A percentile compares a stretch with the other conserved stretches of the same genome.
These are phyloP conservation scores for Ustilago esculenta DNA, from an alignment of 1,284 basidiomycete genomes.

Conservation along the genomic window DNA sequence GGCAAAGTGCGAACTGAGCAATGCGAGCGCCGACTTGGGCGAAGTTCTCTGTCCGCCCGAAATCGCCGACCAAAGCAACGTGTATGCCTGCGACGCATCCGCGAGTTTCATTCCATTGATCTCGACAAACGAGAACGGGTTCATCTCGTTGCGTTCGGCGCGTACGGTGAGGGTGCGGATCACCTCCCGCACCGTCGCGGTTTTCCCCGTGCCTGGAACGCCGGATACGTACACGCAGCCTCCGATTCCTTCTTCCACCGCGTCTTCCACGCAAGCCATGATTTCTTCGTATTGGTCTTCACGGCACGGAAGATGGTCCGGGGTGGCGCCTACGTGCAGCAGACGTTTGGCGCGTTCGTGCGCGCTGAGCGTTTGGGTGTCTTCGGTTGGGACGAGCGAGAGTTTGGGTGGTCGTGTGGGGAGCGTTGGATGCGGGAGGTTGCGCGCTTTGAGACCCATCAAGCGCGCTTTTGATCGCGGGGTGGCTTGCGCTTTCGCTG, in stretches of 20 bases:
- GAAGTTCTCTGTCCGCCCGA: slow-evolving; percentile 47
- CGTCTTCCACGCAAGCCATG: slow-evolving; percentile 80
- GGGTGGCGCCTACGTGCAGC: slow-evolving; percentile 91
- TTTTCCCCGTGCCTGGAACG: slow-evolving; percentile 89
- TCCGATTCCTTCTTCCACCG: slow-evolving; percentile 90
- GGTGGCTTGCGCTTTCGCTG: slow-evolving; percentile 40
- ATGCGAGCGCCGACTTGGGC: slow-evolving; percentile 55
- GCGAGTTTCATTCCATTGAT: slow-evolving; percentile 87
- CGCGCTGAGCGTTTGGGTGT: slow-evolving; percentile 40
- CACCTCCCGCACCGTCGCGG: slow-evolving; percentile 89
- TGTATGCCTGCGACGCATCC: slow-evolving; percentile 61
- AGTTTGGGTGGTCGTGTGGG: slow-evolving; percentile 53
- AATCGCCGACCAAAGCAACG: slow-evolving; percentile 60
- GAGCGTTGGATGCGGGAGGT: slow-evolving; percentile 42
- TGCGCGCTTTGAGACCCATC: slow-evolving; percentile 39
- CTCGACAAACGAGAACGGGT: slow-evolving; percentile 95
- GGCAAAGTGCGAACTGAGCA: slow-evolving; percentile 53
- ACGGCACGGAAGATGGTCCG: slow-evolving; percentile 87
- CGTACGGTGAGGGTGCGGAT: slow-evolving; percentile 72
- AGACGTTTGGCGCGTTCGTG: slow-evolving; percentile 68
- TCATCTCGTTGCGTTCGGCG: slow-evolving; percentile 75
- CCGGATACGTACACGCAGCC: slow-evolving; percentile 97
- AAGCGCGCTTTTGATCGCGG: slow-evolving; percentile 43
- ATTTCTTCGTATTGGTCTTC: slow-evolving; percentile 86
- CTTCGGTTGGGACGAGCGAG: slow-evolving; percentile 33